Conservation (phyloP, 139 green algal species). For the Limnomonas spitsbergensis region DNA sequence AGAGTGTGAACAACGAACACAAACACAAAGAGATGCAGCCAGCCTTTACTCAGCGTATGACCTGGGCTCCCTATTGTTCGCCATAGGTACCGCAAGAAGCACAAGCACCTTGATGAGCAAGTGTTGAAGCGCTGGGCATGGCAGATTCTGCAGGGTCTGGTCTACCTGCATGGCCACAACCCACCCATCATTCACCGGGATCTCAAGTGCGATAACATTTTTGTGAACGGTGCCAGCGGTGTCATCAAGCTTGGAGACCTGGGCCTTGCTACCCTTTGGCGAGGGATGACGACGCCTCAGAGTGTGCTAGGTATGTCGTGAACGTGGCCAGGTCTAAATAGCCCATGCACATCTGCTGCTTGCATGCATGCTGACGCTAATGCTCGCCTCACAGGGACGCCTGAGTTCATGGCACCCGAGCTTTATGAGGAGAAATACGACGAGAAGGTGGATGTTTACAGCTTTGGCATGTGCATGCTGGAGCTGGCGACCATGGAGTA, state of each 20-base stretch:
- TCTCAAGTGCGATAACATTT: conserved; percentile 74
- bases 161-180: conserved; percentile 89
- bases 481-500: conserved; percentile 98
- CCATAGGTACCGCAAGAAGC: conserved; percentile 87
- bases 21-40: no score
- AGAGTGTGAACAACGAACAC: no score
- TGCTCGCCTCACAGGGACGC: not conserved
- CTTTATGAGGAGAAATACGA: conserved; percentile 99
- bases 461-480: conserved; percentile 97
- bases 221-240: conserved; percentile 90
- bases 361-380: not conserved
- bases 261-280: conserved; percentile 90
- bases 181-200: conserved; percentile 60
- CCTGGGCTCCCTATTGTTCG: no score
- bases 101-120: conserved; percentile 87
- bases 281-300: conserved; percentile 82
- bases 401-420: conserved; percentile 97
- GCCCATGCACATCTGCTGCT: not conserved
- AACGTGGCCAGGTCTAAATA: not conserved
- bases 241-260: conserved; percentile 99
- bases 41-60: no score
- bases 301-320: conserved; percentile 72
- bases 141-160: conserved; percentile 95
- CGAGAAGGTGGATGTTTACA: conserved; percentile 95
- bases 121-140: conserved; percentile 93